Percentiles rank a stretch among this genome's conserved stretches.
Evolutionary conservation across 2,329 filamentous ascomycete species (phyloP).

Genomic region (Fusarium floridanum): DNA sequence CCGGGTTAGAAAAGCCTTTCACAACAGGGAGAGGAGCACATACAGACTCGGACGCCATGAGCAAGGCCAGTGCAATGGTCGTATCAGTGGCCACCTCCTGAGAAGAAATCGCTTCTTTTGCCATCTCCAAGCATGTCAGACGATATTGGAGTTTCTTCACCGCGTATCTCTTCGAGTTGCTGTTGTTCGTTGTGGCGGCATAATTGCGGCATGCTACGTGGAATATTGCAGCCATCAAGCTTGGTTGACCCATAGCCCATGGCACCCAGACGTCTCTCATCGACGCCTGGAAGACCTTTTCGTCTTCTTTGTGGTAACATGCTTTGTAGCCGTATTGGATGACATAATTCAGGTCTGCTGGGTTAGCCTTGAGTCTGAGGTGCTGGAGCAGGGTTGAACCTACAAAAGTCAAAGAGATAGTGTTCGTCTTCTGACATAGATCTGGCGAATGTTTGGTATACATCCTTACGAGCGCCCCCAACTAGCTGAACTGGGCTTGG

Average conservation of each 20-base stretch:
- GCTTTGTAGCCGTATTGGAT: constrained; percentile 16
- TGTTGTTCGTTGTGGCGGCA: constrained; percentile 17
- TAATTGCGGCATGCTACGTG: constrained; percentile 37
- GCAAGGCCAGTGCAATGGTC: constrained; percentile 16
- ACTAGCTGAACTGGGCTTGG: constrained; percentile 11
- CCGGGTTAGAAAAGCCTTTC: not conserved
- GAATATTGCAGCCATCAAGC: constrained; percentile 32
- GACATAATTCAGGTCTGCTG: constrained; percentile 7
- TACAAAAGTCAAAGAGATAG: constrained; percentile 25
- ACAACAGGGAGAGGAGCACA: not conserved
- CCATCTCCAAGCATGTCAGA: constrained; percentile 14
- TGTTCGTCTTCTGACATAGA: constrained; percentile 21
- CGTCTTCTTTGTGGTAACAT: constrained; percentile 12
- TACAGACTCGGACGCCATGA: constrained; percentile 27
- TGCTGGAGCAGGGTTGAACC: not conserved
- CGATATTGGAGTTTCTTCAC: constrained; percentile 18
- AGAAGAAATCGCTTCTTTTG: constrained; percentile 10
- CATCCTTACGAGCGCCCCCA: constrained; percentile 4
- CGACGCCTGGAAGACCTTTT: not conserved
- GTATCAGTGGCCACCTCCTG: constrained; percentile 12
- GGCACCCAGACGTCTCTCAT: constrained; percentile 29
- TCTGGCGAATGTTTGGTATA: constrained; percentile 8
- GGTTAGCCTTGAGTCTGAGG: not conserved
- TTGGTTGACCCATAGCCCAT: constrained; percentile 23
- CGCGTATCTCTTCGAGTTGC: not conserved